phyloP scores from a whole-genome alignment of 2,329 filamentous ascomycete genomes.

The Arthrobotrys megalospora region DNA sequence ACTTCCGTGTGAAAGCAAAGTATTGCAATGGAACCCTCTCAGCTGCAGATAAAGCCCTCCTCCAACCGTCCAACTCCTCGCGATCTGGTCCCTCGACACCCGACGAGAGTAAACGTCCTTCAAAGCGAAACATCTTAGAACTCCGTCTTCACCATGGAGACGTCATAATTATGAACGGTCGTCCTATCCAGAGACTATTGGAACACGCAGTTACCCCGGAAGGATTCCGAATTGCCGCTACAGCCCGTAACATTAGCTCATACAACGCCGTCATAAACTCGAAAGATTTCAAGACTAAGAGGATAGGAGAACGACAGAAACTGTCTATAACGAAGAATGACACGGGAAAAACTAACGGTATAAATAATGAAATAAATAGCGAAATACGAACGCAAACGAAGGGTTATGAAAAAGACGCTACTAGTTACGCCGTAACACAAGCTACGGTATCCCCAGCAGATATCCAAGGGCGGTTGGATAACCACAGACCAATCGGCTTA shows the following conservation, averaged over 20 bases:
- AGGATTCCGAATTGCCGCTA: constrained; percentile 64
- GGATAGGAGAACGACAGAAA: not conserved
- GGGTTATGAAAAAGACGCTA: no score
- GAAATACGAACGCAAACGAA: no score
- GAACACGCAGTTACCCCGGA: constrained; percentile 65
- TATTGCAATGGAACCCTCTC: constrained; percentile 66
- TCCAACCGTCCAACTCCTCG: constrained; percentile 65
- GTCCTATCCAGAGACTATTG: constrained; percentile 74
- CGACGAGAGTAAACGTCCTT: constrained; percentile 65
- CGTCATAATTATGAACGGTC: constrained; percentile 67
- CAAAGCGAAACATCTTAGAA: constrained; percentile 66
- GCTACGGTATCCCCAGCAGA: no score
- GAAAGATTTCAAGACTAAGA: constrained; percentile 3
- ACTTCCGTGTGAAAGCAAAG: constrained; percentile 72
- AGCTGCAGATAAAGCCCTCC: constrained; percentile 32
- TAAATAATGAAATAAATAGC: not conserved
- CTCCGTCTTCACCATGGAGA: constrained; percentile 75
- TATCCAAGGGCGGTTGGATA: no score
- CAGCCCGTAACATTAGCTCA: constrained; percentile 62
- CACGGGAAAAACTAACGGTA: not conserved
- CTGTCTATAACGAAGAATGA: not conserved
- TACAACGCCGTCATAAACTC: constrained; percentile 29
- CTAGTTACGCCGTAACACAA: no score
- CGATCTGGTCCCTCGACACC: constrained; percentile 65
- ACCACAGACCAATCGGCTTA: no score